Conservation (phyloP, 805 yeast genomes). For the Saturnispora saitoi region DNA sequence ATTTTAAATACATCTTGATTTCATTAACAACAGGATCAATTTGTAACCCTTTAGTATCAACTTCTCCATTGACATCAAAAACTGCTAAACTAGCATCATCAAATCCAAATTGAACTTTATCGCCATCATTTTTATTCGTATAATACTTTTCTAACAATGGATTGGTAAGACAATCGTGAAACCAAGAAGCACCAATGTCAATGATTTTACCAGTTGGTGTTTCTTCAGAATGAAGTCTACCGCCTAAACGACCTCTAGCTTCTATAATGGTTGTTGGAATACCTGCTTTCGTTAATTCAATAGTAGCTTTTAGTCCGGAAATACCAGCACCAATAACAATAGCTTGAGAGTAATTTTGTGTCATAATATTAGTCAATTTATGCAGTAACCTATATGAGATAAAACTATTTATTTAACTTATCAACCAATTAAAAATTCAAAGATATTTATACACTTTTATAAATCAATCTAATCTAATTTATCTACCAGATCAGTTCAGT, state of each 20-base stretch:
- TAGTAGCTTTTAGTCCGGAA: constrained; percentile 43
- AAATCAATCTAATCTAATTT: no score
- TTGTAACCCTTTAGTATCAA: constrained; percentile 43
- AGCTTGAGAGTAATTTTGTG: constrained; percentile 26
- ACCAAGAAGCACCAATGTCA: constrained; percentile 89
- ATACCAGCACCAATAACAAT: constrained; percentile 50
- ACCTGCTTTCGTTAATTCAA: constrained; percentile 29
- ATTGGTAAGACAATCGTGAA: constrained; percentile 71
- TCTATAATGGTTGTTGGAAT: constrained; percentile 38
- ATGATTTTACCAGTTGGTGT: constrained; percentile 28
- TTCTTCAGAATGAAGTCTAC: constrained; percentile 45
- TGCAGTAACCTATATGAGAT: no score
- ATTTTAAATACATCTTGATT: constrained; percentile 19
- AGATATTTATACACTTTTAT: no score
- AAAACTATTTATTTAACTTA: no score
- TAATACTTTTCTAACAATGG: constrained; percentile 44
- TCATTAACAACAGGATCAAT: constrained; percentile 29
- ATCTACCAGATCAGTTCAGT: no score
- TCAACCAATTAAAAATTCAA: no score
- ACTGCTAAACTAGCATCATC: constrained; percentile 24
- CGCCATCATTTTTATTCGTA: constrained; percentile 10
- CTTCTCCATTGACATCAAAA: constrained; percentile 19
- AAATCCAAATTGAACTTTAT: constrained; percentile 24
- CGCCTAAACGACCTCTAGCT: constrained; percentile 55
- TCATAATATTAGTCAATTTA: constrained; percentile 27